Evolutionary conservation across 257 asterid genomes (phyloP).

Genomic region (Coffea eugenioides): DNA sequence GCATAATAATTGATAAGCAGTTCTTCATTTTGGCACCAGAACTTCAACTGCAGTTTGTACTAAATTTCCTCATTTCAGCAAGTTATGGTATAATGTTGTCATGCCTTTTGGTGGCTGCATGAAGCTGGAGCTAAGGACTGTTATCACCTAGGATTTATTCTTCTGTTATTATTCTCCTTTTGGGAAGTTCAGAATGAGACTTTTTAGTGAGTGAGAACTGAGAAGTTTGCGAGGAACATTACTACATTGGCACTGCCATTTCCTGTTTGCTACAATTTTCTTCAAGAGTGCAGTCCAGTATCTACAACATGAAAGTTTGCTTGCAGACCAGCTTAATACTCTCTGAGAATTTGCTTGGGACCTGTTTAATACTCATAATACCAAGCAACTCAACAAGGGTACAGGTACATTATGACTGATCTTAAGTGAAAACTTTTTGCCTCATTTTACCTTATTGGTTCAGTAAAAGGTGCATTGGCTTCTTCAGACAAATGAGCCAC

Average conservation of each 20-base stretch:
- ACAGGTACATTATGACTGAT: too few species aligned
- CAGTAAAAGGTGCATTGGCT: too few species aligned
- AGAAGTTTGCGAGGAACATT: background rate
- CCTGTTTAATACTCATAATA: too few species aligned
- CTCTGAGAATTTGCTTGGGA: background rate
- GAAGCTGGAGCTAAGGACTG: conserved; percentile 8
- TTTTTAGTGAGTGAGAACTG: background rate
- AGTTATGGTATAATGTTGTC: background rate
- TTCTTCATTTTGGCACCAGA: background rate
- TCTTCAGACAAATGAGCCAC: too few species aligned
- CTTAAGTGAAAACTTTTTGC: too few species aligned
- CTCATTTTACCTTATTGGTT: too few species aligned
- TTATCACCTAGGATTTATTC: background rate
- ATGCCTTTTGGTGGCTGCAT: background rate
- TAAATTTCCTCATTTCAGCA: background rate
- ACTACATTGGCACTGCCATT: background rate
- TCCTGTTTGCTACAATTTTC: background rate
- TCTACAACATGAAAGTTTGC: background rate
- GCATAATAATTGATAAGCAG: background rate
- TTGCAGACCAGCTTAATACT: too few species aligned
- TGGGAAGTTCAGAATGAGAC: background rate
- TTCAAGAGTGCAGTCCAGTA: background rate
- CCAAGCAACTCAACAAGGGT: too few species aligned
- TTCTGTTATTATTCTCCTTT: background rate
- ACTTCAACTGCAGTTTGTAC: background rate